These are phyloP conservation scores for Aspergillus japonicus DNA, from an alignment of 2,329 filamentous ascomycete species.

Conservation along the genomic window DNA sequence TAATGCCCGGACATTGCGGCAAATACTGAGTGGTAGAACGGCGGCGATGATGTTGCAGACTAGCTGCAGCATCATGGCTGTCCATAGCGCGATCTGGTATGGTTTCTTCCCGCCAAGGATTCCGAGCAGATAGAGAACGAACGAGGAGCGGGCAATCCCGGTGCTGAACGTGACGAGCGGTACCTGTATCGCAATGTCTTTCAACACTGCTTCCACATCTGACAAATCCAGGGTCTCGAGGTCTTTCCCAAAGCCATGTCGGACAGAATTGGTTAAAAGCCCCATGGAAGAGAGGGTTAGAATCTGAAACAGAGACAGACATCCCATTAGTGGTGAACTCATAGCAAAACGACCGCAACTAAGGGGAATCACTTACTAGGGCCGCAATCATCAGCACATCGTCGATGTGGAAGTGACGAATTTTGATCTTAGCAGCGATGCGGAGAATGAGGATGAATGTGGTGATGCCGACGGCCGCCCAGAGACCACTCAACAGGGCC, in stretches of 20 bases:
- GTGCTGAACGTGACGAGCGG: constrained; percentile 32
- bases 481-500: constrained; percentile 26
- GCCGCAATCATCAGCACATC: constrained; percentile 33
- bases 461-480: constrained; percentile 28
- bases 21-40: constrained; percentile 30
- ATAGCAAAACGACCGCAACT: neutral
- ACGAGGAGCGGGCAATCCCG: constrained; percentile 28
- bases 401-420: constrained; percentile 28
- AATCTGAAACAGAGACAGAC: constrained; percentile 11
- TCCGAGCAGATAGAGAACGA: constrained; percentile 29
- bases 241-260: constrained; percentile 29
- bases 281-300: constrained; percentile 26
- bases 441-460: constrained; percentile 27
- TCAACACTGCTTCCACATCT: constrained; percentile 23
- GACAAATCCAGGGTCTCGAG: constrained; percentile 11
- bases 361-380: constrained; percentile 17
- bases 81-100: constrained; percentile 25
- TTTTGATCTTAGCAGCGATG: constrained; percentile 31
- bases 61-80: constrained; percentile 24
- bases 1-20: constrained; percentile 22
- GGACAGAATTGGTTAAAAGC: constrained; percentile 25
- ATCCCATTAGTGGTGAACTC: neutral
- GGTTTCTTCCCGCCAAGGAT: constrained; percentile 27
- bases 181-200: constrained; percentile 29
- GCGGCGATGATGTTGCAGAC: constrained; percentile 27